phyloP scores from a whole-genome alignment of 1,284 basidiomycete species.

The Hemileia vastatrix region DNA sequence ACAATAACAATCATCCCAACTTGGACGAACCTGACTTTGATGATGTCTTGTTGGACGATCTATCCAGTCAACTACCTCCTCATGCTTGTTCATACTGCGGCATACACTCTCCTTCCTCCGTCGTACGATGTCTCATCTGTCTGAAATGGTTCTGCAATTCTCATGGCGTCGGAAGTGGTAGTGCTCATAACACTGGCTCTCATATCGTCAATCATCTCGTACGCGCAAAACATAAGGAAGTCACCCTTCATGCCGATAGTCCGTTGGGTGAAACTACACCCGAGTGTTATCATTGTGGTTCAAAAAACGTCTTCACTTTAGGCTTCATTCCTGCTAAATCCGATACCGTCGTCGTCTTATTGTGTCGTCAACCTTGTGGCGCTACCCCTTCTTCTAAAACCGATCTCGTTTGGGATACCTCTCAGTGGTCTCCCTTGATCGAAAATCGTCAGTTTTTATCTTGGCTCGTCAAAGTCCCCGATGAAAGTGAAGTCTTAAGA shows the following conservation, averaged over 20 bases:
- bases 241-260: constrained; percentile 86
- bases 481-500: constrained; percentile 85
- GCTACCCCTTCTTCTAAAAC: constrained; percentile 67
- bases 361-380: constrained; percentile 97
- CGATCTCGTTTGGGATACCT: constrained; percentile 96
- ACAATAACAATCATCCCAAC: constrained; percentile 8
- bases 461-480: constrained; percentile 96
- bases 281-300: constrained; percentile 95
- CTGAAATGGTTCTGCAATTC: constrained; percentile 99
- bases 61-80: constrained; percentile 71
- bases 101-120: constrained; percentile 93
- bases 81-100: constrained; percentile 99
- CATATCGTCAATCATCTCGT: constrained; percentile 99
- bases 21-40: constrained; percentile 66
- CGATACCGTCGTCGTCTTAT: constrained; percentile 95
- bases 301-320: constrained; percentile 98
- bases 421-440: constrained; percentile 95
- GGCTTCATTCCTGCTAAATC: constrained; percentile 99
- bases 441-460: constrained; percentile 96
- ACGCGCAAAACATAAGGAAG: constrained; percentile 97
- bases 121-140: constrained; percentile 92
- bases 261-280: constrained; percentile 94
- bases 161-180: constrained; percentile 88
- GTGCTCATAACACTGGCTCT: constrained; percentile 49
- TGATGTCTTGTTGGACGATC: constrained; percentile 70